These are phyloP conservation scores for Pulveroboletus frians DNA, from an alignment of 768 basidiomycete species.

Conservation along the genomic window DNA sequence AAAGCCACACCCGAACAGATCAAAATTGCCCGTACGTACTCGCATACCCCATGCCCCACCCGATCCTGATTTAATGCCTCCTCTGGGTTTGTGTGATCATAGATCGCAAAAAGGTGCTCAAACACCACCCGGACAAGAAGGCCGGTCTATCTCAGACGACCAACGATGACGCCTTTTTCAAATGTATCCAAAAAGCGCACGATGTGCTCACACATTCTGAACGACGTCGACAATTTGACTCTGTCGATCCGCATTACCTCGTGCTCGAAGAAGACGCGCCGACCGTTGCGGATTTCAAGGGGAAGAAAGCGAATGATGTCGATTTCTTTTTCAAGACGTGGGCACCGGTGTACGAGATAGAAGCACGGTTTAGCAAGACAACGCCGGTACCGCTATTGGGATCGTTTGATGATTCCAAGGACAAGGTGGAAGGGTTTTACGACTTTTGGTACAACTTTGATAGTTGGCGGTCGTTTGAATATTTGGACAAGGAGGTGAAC, in stretches of 20 bases:
- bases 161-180: slow-evolving; percentile 99
- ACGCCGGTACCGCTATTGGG: slow-evolving; percentile 85
- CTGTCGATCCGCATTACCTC: slow-evolving; percentile 77
- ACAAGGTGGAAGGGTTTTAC: slow-evolving; percentile 88
- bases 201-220: slow-evolving; percentile 87
- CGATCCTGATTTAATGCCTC: slow-evolving; percentile 7
- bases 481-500: slow-evolving; percentile 96
- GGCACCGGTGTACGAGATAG: slow-evolving; percentile 80
- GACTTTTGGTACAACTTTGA: slow-evolving; percentile 99
- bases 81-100: background rate
- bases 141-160: slow-evolving; percentile 69
- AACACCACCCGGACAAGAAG: slow-evolving; percentile 98
- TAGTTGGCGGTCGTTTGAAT: slow-evolving; percentile 97
- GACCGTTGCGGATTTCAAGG: slow-evolving; percentile 53
- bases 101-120: slow-evolving; percentile 99
- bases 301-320: slow-evolving; percentile 38
- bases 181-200: slow-evolving; percentile 98
- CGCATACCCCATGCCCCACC: slow-evolving; percentile 7
- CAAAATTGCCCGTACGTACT: slow-evolving; percentile 83
- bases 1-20: slow-evolving; percentile 88
- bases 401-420: slow-evolving; percentile 61
- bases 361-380: slow-evolving; percentile 85
- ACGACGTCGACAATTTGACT: slow-evolving; percentile 92
- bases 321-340: slow-evolving; percentile 69
- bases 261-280: slow-evolving; percentile 78